These are phyloP conservation scores for Suhomyces chickasaworum DNA, from an alignment of 1,139 yeast genomes.

Conservation along the genomic window DNA sequence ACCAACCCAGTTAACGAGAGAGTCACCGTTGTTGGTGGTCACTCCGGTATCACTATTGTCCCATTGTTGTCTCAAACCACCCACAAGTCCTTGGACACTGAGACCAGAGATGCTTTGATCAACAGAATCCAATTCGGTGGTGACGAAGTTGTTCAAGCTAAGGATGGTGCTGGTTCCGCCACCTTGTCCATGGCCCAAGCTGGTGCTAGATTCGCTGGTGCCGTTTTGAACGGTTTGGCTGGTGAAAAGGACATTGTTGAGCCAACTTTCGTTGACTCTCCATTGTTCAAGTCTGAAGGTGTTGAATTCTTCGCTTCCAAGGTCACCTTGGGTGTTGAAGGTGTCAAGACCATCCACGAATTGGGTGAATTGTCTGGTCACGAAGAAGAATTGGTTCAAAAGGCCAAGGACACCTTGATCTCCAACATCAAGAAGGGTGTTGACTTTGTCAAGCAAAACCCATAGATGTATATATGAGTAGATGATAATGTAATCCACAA, in stretches of 20 bases:
- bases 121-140: constrained; percentile 96
- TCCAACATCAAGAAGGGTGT: constrained; percentile 63
- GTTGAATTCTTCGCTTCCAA: constrained; percentile 67
- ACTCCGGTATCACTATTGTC: constrained; percentile 92
- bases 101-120: constrained; percentile 66
- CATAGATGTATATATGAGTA: constrained; percentile 28
- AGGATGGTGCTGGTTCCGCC: constrained; percentile 93
- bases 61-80: constrained; percentile 76
- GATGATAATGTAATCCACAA: background rate
- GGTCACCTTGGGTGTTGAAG: constrained; percentile 58
- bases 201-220: constrained; percentile 75
- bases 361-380: constrained; percentile 55
- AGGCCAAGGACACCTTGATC: constrained; percentile 58
- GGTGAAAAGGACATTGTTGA: constrained; percentile 52
- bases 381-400: constrained; percentile 59
- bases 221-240: constrained; percentile 58
- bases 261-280: constrained; percentile 53
- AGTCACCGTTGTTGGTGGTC: constrained; percentile 93
- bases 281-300: constrained; percentile 43
- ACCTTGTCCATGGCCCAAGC: constrained; percentile 97
- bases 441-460: constrained; percentile 55
- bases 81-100: constrained; percentile 51
- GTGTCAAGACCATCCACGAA: constrained; percentile 57
- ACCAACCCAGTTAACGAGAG: constrained; percentile 60
- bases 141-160: constrained; percentile 95